Evolutionary conservation across 805 yeast genomes (phyloP).

Genomic region (Pichia exigua): DNA sequence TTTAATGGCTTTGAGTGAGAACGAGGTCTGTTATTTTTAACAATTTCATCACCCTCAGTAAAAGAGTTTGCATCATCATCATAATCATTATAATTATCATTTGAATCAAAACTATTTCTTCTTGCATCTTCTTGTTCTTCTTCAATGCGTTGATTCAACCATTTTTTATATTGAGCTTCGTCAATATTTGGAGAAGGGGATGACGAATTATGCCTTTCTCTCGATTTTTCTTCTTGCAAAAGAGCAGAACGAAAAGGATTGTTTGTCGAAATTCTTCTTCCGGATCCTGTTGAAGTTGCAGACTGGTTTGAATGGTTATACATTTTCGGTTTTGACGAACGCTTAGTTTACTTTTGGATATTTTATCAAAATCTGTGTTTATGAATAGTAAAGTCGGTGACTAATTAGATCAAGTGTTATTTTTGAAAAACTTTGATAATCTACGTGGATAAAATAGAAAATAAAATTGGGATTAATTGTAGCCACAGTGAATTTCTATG

Average conservation of each 20-base stretch:
- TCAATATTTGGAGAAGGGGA: slow-evolving; percentile 14
- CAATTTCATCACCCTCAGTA: slow-evolving; percentile 18
- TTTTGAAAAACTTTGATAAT: no score
- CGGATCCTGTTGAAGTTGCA: slow-evolving; percentile 30
- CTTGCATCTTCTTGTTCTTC: slow-evolving; percentile 24
- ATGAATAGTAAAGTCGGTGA: background rate
- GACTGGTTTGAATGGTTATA: slow-evolving; percentile 28
- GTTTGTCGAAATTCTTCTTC: slow-evolving; percentile 48
- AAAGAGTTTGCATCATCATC: slow-evolving; percentile 31
- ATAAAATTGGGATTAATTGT: no score
- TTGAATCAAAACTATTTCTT: slow-evolving; percentile 5
- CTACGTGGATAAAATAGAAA: background rate
- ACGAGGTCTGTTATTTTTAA: slow-evolving; percentile 1
- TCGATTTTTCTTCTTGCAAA: slow-evolving; percentile 24
- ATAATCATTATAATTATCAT: background rate
- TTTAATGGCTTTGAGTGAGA: slow-evolving; percentile 13
- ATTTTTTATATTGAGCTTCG: slow-evolving; percentile 40
- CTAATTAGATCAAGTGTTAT: no score
- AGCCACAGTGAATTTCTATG: background rate
- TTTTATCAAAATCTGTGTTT: no score
- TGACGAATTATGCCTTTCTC: slow-evolving; percentile 1
- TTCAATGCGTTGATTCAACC: slow-evolving; percentile 38
- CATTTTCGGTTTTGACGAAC: slow-evolving; percentile 12
- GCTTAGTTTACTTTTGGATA: background rate
- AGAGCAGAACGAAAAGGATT: slow-evolving; percentile 63